A percentile compares a stretch with the other conserved stretches of the same genome.
These are phyloP conservation scores for Malus sylvestris DNA, from an alignment of 306 rosid genomes.

Conservation along the genomic window DNA sequence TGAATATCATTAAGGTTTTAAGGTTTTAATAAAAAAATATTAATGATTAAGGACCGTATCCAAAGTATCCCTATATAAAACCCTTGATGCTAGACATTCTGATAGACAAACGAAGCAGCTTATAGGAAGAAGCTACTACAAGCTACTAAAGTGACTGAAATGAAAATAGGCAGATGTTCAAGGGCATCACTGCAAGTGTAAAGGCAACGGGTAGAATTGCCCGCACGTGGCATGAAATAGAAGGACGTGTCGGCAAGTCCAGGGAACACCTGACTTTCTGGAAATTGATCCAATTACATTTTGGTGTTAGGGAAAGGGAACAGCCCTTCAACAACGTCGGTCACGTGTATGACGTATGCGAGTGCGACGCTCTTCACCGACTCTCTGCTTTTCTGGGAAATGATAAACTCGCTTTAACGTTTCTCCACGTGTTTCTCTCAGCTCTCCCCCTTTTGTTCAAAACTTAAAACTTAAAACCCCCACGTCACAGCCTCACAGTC, in stretches of 20 bases:
- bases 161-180: neutral
- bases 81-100: no score
- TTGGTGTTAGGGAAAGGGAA: neutral
- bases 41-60: no score
- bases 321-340: neutral
- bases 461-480: neutral
- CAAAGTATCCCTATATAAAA: no score
- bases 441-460: neutral
- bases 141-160: neutral
- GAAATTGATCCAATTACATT: neutral
- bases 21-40: no score
- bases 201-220: neutral
- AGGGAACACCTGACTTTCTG: neutral
- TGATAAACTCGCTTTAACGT: neutral
- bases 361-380: neutral
- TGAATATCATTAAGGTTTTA: no score
- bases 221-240: conserved; percentile 12
- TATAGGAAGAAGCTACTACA: no score
- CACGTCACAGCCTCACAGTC: neutral
- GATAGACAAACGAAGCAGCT: no score
- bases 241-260: neutral
- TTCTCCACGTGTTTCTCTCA: neutral
- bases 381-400: neutral
- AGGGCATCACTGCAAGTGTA: neutral
- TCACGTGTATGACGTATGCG: neutral